Conservation (phyloP, 2,329 filamentous ascomycete genomes). For the Fusarium anthophilum region DNA sequence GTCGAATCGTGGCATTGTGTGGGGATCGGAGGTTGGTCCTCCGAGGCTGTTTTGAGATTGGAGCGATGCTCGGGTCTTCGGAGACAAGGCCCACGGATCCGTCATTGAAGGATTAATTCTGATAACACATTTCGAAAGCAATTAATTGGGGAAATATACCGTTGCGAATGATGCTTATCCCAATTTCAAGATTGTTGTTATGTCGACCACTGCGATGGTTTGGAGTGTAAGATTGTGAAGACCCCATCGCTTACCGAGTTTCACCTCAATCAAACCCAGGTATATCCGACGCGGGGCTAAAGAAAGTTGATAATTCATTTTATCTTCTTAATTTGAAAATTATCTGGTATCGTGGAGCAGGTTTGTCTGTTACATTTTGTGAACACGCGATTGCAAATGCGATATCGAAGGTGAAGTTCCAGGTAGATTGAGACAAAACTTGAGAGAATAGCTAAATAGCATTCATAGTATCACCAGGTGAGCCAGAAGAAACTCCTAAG, state of each 20-base stretch:
- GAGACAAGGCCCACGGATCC: slow-evolving; percentile 21
- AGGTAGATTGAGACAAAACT: neutral
- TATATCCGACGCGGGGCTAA: accelerated
- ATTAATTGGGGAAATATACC: accelerated
- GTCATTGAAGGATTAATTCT: neutral
- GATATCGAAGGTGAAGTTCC: neutral
- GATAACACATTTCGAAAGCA: neutral
- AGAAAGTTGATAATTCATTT: accelerated
- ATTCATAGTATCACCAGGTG: neutral
- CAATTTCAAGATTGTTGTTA: too few relatives aligned
- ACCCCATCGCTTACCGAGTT: accelerated
- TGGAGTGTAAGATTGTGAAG: neutral
- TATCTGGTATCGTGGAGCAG: too few relatives aligned
- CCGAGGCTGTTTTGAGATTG: slow-evolving; percentile 19
- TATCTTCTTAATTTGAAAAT: accelerated
- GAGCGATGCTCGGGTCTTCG: neutral
- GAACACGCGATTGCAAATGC: too few relatives aligned
- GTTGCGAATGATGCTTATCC: accelerated
- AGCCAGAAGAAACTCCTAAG: neutral
- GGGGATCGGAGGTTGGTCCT: slow-evolving; percentile 19
- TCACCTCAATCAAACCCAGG: neutral
- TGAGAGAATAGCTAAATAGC: neutral
- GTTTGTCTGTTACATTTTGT: neutral
- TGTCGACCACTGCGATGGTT: too few relatives aligned
- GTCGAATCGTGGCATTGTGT: neutral